Conservation (phyloP, 495 filamentous ascomycete species). For the Penicillium lividum region DNA sequence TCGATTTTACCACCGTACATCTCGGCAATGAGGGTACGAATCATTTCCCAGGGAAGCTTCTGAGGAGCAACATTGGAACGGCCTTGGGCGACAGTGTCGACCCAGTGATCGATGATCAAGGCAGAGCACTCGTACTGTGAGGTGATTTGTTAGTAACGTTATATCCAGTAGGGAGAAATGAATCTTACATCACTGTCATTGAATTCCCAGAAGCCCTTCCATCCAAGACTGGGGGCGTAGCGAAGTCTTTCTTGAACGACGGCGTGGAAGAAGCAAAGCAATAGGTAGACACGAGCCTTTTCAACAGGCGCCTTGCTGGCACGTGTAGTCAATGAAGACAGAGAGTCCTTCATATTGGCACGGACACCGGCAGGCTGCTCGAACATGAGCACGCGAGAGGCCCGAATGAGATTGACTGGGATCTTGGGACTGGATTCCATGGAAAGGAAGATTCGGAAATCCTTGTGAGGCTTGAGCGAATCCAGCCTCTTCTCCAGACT, state of each 20-base stretch:
- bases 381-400: slow-evolving; percentile 94
- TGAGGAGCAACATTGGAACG: slow-evolving; percentile 89
- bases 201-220: slow-evolving; percentile 99
- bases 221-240: slow-evolving; percentile 91
- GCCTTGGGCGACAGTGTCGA: slow-evolving; percentile 75
- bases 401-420: slow-evolving; percentile 90
- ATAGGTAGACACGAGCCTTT: slow-evolving; percentile 83
- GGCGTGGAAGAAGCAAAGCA: slow-evolving; percentile 93
- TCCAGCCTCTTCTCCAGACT: slow-evolving; percentile 96
- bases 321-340: slow-evolving; percentile 77
- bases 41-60: slow-evolving; percentile 97
- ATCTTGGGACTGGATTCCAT: slow-evolving; percentile 98
- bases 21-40: slow-evolving; percentile 86
- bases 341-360: slow-evolving; percentile 98
- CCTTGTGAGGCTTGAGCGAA: slow-evolving; percentile 87
- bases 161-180: not conserved
- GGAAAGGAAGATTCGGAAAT: slow-evolving; percentile 94
- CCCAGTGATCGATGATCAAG: slow-evolving; percentile 94
- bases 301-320: slow-evolving; percentile 84
- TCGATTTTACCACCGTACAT: slow-evolving; percentile 99
- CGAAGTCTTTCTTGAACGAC: slow-evolving; percentile 94
- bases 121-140: slow-evolving; percentile 92
- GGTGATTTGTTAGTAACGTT: slow-evolving; percentile 31
- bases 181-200: slow-evolving; percentile 95
- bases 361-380: slow-evolving; percentile 95